A percentile compares a stretch with the other conserved stretches of the same genome.
phyloP scores from a whole-genome alignment of 1,284 basidiomycete species.

The Apiotrichum sp. region DNA sequence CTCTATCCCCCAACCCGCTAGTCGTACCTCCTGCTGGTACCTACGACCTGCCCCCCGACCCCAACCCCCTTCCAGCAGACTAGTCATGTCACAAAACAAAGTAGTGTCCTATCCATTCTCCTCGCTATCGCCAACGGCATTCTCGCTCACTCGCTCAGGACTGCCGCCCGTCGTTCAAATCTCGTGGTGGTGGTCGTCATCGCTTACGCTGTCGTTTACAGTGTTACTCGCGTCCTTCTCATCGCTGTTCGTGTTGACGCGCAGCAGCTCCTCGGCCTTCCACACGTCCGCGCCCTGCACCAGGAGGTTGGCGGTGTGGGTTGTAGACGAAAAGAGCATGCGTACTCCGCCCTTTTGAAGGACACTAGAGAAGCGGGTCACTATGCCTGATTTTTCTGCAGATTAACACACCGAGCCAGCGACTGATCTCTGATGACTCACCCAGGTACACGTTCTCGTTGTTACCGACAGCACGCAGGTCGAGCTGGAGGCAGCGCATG shows the following conservation, averaged over 20 bases:
- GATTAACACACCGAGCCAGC: neutral
- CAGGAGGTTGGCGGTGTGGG: constrained; percentile 73
- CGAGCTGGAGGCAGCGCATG: constrained; percentile 43
- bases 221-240: neutral
- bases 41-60: too few relatives aligned
- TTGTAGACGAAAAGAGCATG: constrained; percentile 77
- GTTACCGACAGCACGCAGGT: constrained; percentile 24
- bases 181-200: neutral
- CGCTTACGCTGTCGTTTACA: neutral
- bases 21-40: too few relatives aligned
- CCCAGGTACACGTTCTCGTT: neutral
- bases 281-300: constrained; percentile 45
- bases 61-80: too few relatives aligned
- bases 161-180: too few relatives aligned
- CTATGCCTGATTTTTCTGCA: constrained; percentile 53
- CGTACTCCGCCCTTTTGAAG: constrained; percentile 65
- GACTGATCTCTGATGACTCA: neutral
- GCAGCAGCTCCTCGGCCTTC: constrained; percentile 28
- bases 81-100: too few relatives aligned
- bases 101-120: too few relatives aligned
- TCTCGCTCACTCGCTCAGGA: too few relatives aligned
- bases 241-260: neutral
- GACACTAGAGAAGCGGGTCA: constrained; percentile 66
- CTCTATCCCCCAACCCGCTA: too few relatives aligned
- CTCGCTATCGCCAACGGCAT: too few relatives aligned